These are phyloP conservation scores for Trichocomaceae sp. DNA, from an alignment of 2,329 filamentous ascomycete genomes.

Conservation along the genomic window DNA sequence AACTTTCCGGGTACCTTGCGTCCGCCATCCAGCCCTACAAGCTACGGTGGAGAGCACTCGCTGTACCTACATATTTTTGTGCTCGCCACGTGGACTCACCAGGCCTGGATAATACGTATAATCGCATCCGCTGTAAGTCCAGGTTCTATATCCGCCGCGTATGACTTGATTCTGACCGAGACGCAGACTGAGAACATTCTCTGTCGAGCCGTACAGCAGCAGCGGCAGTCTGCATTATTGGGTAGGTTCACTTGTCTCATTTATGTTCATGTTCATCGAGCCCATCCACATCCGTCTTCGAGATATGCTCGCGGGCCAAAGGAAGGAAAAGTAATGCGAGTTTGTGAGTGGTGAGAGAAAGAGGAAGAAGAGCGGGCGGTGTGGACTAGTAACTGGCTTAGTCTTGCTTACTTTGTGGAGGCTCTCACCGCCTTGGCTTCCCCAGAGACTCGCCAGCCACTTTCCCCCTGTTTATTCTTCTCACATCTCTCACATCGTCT, in stretches of 20 bases:
- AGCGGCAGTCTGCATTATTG: not conserved
- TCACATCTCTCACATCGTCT: not conserved
- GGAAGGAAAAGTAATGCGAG: not conserved
- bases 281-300: too few relatives aligned
- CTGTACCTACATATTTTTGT: too few relatives aligned
- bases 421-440: constrained; percentile 9
- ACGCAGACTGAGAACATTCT: too few relatives aligned
- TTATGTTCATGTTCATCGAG: not conserved
- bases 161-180: not conserved
- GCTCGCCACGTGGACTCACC: not conserved
- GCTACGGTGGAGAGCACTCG: not conserved
- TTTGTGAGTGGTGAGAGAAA: not conserved
- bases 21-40: constrained; percentile 11
- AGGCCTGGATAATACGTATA: not conserved
- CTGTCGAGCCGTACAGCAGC: too few relatives aligned
- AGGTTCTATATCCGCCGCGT: not conserved
- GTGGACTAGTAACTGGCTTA: too few relatives aligned
- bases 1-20: constrained; percentile 11
- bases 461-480: not conserved
- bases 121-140: not conserved
- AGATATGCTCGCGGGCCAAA: too few relatives aligned
- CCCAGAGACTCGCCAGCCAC: constrained; percentile 1
- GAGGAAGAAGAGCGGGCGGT: not conserved
- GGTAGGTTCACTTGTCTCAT: not conserved
- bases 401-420: not conserved